Evolutionary conservation across 352 stramenopile genomes (phyloP), one percentile per base, ranked within the genome.

Genomic region (Phytophthora macrochlamydospora): DNA sequence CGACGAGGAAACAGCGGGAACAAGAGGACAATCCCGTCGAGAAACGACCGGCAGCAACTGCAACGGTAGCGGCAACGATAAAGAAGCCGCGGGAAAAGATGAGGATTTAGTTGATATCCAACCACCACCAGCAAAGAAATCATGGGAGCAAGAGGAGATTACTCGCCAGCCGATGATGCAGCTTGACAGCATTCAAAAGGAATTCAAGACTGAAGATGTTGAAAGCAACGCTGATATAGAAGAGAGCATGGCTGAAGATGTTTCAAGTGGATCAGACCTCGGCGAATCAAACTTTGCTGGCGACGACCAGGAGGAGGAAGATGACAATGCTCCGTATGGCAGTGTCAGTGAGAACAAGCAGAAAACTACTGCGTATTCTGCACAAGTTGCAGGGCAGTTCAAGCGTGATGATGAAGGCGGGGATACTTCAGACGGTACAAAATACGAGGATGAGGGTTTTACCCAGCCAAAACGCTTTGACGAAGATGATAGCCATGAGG

Each of bases 211-310:
- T 13, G 49, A 67, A 2, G 62, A 71, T 12, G 61, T 53, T n/a
- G 63, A 69, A 9, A 69, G 62, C n/a, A 74, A 73, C 7, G 78
- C 63, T 6, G 69, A 83, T 2, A 59, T 85, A 4, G 80, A 87
- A 28, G 78, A 73, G 12, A 87, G 76, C 37, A 75, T 87, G 59
- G 74, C 62, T 1, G 81, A 90, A 57, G 81, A 89, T 18, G 63
- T 89, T 4, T 67, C 65, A 28, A 91, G 80, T 61, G 78, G 54
- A 5, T 92, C 81, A 0, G 83, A 90, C 44, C 46, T 87, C 7
- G 80, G 79, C 30, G 78, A 90, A 48, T 91, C 82, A 18, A 76
- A 86, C 14, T 74, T 42, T 40, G 65, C 66, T 18, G 69, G 67
- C 14, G 51, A 59, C 7, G 28, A 62, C 9, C 35, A 40, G 24